phyloP scores from a whole-genome alignment of 1,284 basidiomycete genomes.

The Cystobasidium slooffiae region DNA sequence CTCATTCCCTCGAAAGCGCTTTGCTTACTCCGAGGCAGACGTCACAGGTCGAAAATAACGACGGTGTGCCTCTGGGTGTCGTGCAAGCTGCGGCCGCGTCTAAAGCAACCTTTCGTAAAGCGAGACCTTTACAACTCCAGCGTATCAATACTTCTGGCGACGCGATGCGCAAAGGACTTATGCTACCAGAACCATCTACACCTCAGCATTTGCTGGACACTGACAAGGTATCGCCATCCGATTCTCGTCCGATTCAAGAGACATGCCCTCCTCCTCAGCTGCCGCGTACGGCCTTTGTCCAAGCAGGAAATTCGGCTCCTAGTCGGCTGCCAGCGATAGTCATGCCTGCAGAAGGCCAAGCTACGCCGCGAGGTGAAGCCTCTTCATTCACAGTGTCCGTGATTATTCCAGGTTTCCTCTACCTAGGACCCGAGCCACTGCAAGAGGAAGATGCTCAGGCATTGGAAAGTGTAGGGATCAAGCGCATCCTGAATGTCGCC shows the following conservation, averaged over 20 bases:
- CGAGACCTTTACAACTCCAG: conserved; percentile 7
- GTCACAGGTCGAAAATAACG: neutral
- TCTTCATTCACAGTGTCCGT: conserved; percentile 72
- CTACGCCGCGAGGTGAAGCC: neutral
- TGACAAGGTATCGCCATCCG: neutral
- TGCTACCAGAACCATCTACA: neutral
- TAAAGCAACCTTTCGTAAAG: neutral
- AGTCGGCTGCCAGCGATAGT: conserved; percentile 14
- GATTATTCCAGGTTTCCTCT: conserved; percentile 88
- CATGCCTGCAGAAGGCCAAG: conserved; percentile 11
- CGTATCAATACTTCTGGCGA: conserved; percentile 11
- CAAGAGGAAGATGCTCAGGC: conserved; percentile 72
- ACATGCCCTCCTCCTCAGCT: neutral
- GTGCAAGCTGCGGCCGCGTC: neutral
- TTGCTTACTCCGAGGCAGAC: neutral
- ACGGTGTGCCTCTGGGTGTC: neutral
- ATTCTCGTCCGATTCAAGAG: neutral
- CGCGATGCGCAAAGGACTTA: neutral
- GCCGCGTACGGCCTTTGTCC: neutral
- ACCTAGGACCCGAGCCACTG: conserved; percentile 85
- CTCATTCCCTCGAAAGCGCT: neutral
- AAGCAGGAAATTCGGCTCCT: conserved; percentile 3
- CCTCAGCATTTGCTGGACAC: neutral
- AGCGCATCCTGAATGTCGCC: conserved; percentile 87
- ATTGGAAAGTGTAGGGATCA: conserved; percentile 75